A percentile compares a stretch with the other conserved stretches of the same genome.
Evolutionary conservation across 495 filamentous ascomycete species (phyloP).

Genomic region (Oidiodendron maius): DNA sequence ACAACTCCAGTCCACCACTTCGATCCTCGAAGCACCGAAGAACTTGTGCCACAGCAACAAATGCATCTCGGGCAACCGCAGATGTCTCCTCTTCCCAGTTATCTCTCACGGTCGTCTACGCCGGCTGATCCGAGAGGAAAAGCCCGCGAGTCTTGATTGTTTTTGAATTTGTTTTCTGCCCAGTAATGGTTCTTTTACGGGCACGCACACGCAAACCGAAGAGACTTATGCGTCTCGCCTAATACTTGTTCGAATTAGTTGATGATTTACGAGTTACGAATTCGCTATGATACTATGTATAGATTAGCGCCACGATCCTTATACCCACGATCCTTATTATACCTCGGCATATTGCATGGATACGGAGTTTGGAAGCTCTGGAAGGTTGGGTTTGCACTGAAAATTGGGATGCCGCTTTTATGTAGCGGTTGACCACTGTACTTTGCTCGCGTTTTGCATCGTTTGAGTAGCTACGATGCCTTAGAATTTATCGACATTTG

Average conservation of each 20-base stretch:
- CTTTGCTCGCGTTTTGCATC: too few relatives aligned
- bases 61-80: conserved; percentile 6
- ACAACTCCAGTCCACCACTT: conserved; percentile 9
- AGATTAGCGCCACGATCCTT: conserved; percentile 22
- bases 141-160: conserved; percentile 20
- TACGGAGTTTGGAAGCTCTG: conserved; percentile 14
- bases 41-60: conserved; percentile 10
- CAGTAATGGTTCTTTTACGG: too few relatives aligned
- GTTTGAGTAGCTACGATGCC: too few relatives aligned
- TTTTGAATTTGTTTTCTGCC: too few relatives aligned
- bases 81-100: conserved; percentile 16
- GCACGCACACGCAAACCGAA: too few relatives aligned
- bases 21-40: conserved; percentile 12
- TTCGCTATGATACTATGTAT: conserved; percentile 22
- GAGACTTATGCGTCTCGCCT: conserved; percentile 15
- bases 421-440: too few relatives aligned
- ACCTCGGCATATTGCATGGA: conserved; percentile 20
- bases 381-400: conserved; percentile 7
- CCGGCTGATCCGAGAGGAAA: conserved; percentile 21
- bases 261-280: conserved; percentile 23
- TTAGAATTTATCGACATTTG: too few relatives aligned
- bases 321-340: conserved; percentile 20
- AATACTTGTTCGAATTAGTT: conserved; percentile 12
- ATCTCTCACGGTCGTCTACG: conserved; percentile 18
- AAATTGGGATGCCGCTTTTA: too few relatives aligned